These are phyloP conservation scores for Lolium rigidum DNA, from an alignment of 176 grass and related monocot species.

Conservation along the genomic window DNA sequence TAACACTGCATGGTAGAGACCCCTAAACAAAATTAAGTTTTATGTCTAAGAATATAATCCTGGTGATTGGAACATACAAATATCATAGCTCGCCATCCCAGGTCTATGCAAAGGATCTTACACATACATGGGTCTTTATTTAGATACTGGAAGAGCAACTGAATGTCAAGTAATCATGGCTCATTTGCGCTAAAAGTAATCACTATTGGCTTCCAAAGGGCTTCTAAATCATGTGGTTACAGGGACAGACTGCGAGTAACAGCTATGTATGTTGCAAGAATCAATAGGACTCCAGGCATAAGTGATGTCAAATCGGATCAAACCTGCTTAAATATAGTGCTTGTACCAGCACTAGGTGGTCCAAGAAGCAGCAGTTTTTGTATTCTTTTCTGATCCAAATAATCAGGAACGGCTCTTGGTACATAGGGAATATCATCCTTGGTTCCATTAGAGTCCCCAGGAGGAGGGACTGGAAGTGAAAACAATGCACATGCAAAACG, in stretches of 20 bases:
- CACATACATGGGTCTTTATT: background rate
- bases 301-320: conserved; percentile 13
- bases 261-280: background rate
- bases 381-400: conserved; percentile 89
- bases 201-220: background rate
- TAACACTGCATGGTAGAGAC: background rate
- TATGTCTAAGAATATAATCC: background rate
- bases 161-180: background rate
- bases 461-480: conserved; percentile 85
- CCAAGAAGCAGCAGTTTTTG: conserved; percentile 92
- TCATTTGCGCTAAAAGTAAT: background rate
- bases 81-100: background rate
- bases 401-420: conserved; percentile 72
- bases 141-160: background rate
- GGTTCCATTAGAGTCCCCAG: conserved; percentile 55
- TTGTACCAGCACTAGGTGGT: conserved; percentile 78
- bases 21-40: background rate
- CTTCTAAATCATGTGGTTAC: background rate
- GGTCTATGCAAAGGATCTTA: background rate
- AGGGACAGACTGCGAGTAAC: background rate
- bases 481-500: conserved; percentile 81
- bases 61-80: background rate
- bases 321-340: conserved; percentile 98
- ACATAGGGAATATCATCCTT: conserved; percentile 70
- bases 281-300: conserved; percentile 17